Evolutionary conservation across 768 basidiomycete genomes (phyloP), one percentile per base, ranked within the genome.

Genomic region (Amanita molliuscula): DNA sequence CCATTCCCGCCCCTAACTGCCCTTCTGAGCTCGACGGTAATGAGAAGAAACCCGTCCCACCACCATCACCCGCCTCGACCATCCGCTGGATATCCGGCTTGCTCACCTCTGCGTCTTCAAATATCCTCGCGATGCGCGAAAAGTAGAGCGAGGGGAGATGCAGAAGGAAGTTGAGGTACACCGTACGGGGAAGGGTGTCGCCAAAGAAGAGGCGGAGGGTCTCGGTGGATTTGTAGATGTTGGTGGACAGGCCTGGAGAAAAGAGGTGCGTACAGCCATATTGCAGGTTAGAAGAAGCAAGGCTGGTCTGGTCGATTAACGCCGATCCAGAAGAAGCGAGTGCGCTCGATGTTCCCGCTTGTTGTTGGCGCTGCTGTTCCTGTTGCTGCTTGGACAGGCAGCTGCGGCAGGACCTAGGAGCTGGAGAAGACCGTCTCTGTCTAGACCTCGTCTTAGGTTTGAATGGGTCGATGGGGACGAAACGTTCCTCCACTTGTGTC

Each of bases 141-240:
- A 88, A 90, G 59, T 90, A 90, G 57, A 88, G 69, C 0, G 82
- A 76, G 1, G 88, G 88, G n/a, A 90, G 73, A 13, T 80, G 75
- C 15, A 89, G 71, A 6, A 89, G 75, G 36, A 70, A 47, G 55
- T 71, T 65, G 37, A 74, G 66, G 52, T 73, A 74, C 4, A 31
- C 4, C 31, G 31, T 31, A 13, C 42, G 42, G 6, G 44, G 44
- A 18, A 46, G 16, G 15, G 44, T 46, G 15, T 46, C 44, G 1
- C 18, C 20, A 11, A 46, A 6, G 31, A 46, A 35, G 15, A 46
- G 23, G 31, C 31, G 44, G 13, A 33, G 6, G 3, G 16, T 34
- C 10, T 35, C 34, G 6, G 15, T n/a, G 18, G n/a, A 59, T 16
- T 53, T 54, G 29, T 56, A 46, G 35, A 60, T 49, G 38, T 48